Conservation (phyloP, 164 flowering plant genomes). For the Akebia trifoliata region DNA sequence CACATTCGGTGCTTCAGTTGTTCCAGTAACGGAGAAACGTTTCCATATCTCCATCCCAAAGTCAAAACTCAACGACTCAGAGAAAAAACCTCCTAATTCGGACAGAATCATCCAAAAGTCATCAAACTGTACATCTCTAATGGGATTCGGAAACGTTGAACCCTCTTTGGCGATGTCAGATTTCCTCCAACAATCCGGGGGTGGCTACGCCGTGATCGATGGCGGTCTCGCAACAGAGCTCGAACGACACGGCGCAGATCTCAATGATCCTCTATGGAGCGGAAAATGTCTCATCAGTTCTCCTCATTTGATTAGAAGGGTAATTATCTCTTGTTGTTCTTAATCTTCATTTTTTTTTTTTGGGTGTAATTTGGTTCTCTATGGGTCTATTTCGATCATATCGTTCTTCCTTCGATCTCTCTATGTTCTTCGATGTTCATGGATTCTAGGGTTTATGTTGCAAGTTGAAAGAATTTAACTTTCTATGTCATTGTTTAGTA, state of each 20-base stretch:
- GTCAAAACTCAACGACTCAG: no score
- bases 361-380: not conserved
- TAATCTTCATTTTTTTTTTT: not conserved
- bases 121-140: no score
- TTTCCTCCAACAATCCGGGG: slow-evolving; percentile 47
- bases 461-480: not conserved
- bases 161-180: slow-evolving; percentile 30
- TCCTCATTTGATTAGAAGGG: slow-evolving; percentile 71
- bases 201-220: slow-evolving; percentile 75
- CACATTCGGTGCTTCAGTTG: no score
- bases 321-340: slow-evolving; percentile 12
- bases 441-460: not conserved
- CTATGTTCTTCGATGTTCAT: not conserved
- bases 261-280: slow-evolving; percentile 97
- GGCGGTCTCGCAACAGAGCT: slow-evolving; percentile 97
- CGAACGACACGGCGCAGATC: slow-evolving; percentile 82
- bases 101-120: no score
- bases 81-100: no score
- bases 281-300: slow-evolving; percentile 81
- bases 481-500: not conserved
- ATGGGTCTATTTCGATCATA: not conserved
- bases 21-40: no score
- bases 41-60: no score
- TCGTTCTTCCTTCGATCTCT: not conserved
- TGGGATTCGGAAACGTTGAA: slow-evolving; percentile 9